Conservation (phyloP, 2,329 filamentous ascomycete species). For the Alternaria viburni region DNA sequence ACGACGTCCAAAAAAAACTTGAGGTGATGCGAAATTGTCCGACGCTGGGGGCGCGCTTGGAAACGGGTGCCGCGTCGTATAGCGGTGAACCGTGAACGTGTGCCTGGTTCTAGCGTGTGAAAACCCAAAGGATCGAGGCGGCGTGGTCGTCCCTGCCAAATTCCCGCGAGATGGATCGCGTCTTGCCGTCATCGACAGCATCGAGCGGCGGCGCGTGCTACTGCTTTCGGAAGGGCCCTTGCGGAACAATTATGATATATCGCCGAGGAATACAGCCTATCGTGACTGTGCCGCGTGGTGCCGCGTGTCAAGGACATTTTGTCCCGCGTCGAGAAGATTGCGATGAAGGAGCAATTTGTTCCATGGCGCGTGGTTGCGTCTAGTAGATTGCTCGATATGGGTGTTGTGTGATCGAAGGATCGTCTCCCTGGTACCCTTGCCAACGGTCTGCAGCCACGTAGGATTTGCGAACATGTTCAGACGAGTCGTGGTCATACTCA, state of each 20-base stretch:
- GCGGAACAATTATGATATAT: constrained; percentile 2
- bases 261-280: constrained; percentile 5
- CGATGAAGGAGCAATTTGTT: background rate
- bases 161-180: constrained; percentile 9
- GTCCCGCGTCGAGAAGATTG: constrained; percentile 1
- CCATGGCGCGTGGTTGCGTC: background rate
- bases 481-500: constrained; percentile 21
- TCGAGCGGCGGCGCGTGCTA: constrained; percentile 1
- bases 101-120: constrained; percentile 1
- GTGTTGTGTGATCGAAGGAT: constrained; percentile 1
- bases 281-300: constrained; percentile 4
- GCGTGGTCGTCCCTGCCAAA: constrained; percentile 12
- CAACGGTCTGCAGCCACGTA: constrained; percentile 13
- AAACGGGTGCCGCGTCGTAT: background rate
- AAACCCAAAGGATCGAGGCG: constrained; percentile 1
- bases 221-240: constrained; percentile 3
- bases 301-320: constrained; percentile 2
- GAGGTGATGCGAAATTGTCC: constrained; percentile 9
- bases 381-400: constrained; percentile 4
- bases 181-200: constrained; percentile 8
- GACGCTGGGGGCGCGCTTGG: background rate
- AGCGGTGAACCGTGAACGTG: constrained; percentile 2
- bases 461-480: constrained; percentile 9
- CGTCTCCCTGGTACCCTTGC: constrained; percentile 1
- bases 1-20: background rate